Base-by-base conservation (phyloP, 305 asterid genomes). In the Fraxinus floribunda region DNA sequence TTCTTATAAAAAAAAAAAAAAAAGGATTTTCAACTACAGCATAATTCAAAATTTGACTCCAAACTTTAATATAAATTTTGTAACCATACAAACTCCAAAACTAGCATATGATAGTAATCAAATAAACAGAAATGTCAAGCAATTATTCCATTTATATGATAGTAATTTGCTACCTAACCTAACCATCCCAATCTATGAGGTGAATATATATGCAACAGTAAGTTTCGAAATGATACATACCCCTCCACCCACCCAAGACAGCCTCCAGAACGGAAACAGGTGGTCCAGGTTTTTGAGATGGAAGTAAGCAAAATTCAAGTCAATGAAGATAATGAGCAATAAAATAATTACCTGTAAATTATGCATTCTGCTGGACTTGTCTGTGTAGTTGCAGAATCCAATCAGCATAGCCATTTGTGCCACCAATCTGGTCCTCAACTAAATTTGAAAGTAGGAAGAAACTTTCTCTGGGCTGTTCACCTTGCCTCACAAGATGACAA, bases 391-490 rank as follows among this genome's bases (percentile, higher is more conserved):
- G 95, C 91, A 92, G 74, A 87, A 96, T 87, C 99, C 98, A 96
- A 88, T 96, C 97, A 79, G 91, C 92, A 90, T 96, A 96, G 86
- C 99, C 94, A 88, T 87, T 90, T 70, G 91, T 90, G 80, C 97
- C 98, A 80, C 97, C 94, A 78, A 79, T 85, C 80, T 90, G 93
- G 89, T 96, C 98, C 91, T 96, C 99, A 13, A 96, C 93, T 5
- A 96, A 89, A 89, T 93, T 89, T 20, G 93, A 82, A 80, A 96
- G 98, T 75, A 95, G 87, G 85, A 90, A 89, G 88, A 89, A 92
- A 55, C 97, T 94, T 92, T 96, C 99, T 83, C 98, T 90, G 5
- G 99, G 99, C 83, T 93, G 98, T 84, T 96, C 99, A 29, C 97
- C 98, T 92, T 96, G 99, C 91, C 97, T 91, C 94, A 96, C 95